phyloP scores from a whole-genome alignment of 2,329 filamentous ascomycete genomes.

The Aspergillus unguis region DNA sequence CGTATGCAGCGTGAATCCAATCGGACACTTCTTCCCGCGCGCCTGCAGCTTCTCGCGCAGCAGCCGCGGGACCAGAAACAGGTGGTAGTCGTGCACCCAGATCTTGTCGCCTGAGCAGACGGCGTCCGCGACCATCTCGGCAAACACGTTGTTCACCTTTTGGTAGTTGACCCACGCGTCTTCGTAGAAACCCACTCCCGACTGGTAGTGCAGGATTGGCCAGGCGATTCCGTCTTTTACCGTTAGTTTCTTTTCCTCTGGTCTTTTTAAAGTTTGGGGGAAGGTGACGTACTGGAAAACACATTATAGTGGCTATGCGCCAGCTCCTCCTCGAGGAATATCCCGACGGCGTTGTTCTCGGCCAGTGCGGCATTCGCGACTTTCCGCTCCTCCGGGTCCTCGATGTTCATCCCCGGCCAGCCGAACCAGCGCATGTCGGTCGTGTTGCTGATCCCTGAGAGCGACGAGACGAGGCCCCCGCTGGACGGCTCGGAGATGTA shows the following conservation, averaged over 20 bases:
- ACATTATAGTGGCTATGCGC: conserved; percentile 94
- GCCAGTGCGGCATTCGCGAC: conserved; percentile 68
- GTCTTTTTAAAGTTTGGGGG: background rate
- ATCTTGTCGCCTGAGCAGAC: conserved; percentile 83
- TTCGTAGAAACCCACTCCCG: conserved; percentile 90
- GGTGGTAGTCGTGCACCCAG: conserved; percentile 95
- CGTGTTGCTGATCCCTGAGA: conserved; percentile 82
- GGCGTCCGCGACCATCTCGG: conserved; percentile 74
- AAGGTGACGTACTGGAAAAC: conserved; percentile 71
- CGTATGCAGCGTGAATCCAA: conserved; percentile 93
- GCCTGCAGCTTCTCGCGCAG: conserved; percentile 66
- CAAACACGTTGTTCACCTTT: conserved; percentile 85
- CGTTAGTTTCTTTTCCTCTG: background rate
- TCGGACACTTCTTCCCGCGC: conserved; percentile 64
- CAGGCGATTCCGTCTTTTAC: conserved; percentile 81
- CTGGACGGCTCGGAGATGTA: conserved; percentile 89
- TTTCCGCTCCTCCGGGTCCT: conserved; percentile 65
- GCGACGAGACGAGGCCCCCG: conserved; percentile 82
- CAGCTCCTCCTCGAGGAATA: conserved; percentile 83
- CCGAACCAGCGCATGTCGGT: conserved; percentile 95
- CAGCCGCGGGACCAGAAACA: conserved; percentile 92
- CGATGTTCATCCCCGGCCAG: conserved; percentile 86
- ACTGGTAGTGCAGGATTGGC: conserved; percentile 96
- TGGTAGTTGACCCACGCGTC: conserved; percentile 82
- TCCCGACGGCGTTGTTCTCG: conserved; percentile 76